Evolutionary conservation across 23 red algal genomes (phyloP).

Genomic region (Gracilariopsis chorda): DNA sequence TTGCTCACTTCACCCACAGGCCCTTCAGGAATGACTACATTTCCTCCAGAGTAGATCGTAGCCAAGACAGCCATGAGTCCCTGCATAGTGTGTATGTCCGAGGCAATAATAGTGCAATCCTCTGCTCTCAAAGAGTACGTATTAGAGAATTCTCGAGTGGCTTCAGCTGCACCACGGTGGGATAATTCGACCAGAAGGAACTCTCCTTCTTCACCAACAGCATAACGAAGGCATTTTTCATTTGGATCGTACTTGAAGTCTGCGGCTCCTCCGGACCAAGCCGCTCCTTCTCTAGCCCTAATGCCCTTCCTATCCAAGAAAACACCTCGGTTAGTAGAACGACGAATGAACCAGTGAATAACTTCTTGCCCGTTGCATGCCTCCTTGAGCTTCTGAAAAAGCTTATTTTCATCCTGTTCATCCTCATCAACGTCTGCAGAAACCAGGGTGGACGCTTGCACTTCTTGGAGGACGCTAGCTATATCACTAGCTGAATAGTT

Average conservation of each 20-base stretch:
- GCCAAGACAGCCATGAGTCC: constrained; percentile 51
- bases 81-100: constrained; percentile 49
- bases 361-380: neutral
- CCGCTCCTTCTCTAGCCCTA: constrained; percentile 44
- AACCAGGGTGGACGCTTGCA: constrained; percentile 53
- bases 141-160: constrained; percentile 49
- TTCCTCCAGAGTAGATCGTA: constrained; percentile 59
- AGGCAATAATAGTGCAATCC: constrained; percentile 33
- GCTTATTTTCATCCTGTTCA: constrained; percentile 17
- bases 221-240: constrained; percentile 37
- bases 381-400: constrained; percentile 38
- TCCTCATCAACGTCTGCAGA: constrained; percentile 56
- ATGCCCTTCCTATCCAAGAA: constrained; percentile 51
- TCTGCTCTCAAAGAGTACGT: constrained; percentile 57
- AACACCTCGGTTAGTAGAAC: constrained; percentile 65
- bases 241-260: constrained; percentile 75
- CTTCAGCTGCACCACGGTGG: constrained; percentile 44
- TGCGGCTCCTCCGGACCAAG: constrained; percentile 60
- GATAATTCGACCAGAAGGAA: constrained; percentile 13
- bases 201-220: neutral
- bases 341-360: constrained; percentile 63
- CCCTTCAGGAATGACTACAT: constrained; percentile 44
- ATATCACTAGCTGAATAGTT: constrained; percentile 30
- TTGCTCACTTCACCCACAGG: neutral
- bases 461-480: neutral